Evolutionary conservation across 768 basidiomycete species (phyloP), one percentile per base, ranked within the genome.

Genomic region (Fomitopsis serialis): DNA sequence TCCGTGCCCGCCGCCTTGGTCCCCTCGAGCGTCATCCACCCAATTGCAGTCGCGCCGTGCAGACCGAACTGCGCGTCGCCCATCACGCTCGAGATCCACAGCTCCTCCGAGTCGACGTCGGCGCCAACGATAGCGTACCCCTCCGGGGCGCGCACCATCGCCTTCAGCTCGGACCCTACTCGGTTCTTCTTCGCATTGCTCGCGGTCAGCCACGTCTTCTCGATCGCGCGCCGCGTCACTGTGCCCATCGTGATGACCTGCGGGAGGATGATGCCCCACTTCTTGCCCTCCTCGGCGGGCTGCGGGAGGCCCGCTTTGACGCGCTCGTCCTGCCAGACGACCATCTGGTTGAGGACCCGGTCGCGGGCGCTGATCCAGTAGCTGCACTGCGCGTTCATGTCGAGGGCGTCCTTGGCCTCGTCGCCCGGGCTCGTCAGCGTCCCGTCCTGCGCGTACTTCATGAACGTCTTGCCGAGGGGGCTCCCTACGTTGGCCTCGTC

Each of bases 21-120:
- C 1, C 97, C 95, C 68, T 98, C 97, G 25, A 99, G 79, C 15
- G 95, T 98, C 96, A 99, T 98, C 96, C 96, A 98, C 2, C 97
- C 96, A 42, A 99, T 84, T 1, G 96, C 94, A 2, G 94, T 95
- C 11, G 94, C 92, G 11, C 96, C 96, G 61, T 99, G 95, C 53
- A 96, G 67, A 9, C 96, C 97, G 67, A 99, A 97, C 69, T 99
- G 96, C 0, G 94, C 91, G 64, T 98, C 97, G 0, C 96, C 96
- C 92, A 98, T 96, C 55, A 92, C 92, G 63, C 91, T 94, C 19
- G 95, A 96, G 58, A 98, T 98, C 97, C 97, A 98, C 22, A 99
- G 75, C 68, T 99, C 97, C 71, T 98, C 96, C 45, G 93, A 96
- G 69, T 99, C 97, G 22, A 99, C 97, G 67, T 99, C 97, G 0